Conservation (phyloP, 2,329 filamentous ascomycete genomes). For the Cladophialophora bantiana region DNA sequence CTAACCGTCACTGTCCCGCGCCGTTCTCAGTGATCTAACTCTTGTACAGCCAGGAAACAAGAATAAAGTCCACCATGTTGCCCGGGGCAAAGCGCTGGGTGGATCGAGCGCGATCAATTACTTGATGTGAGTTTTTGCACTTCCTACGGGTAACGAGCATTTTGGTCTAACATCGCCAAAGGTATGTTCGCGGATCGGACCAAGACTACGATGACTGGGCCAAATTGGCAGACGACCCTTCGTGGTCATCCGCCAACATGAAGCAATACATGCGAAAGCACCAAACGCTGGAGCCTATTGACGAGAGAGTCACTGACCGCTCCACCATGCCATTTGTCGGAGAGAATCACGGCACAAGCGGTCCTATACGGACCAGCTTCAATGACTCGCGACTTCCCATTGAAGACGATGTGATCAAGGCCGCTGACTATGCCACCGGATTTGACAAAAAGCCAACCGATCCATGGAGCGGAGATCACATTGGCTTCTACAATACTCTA, state of each 20-base stretch:
- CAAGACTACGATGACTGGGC: slow-evolving; percentile 47
- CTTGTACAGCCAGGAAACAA: slow-evolving; percentile 25
- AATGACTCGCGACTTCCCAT: slow-evolving; percentile 36
- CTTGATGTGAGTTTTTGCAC: slow-evolving; percentile 38
- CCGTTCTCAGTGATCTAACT: slow-evolving; percentile 16
- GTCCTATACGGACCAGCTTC: slow-evolving; percentile 47
- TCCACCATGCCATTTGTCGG: slow-evolving; percentile 34
- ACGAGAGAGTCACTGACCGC: slow-evolving; percentile 36
- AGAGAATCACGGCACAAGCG: slow-evolving; percentile 43
- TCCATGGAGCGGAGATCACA: slow-evolving; percentile 39
- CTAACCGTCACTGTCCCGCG: slow-evolving; percentile 25
- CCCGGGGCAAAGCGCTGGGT: slow-evolving; percentile 45
- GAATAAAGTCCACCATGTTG: slow-evolving; percentile 40
- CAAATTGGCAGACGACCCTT: slow-evolving; percentile 42
- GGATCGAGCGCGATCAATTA: slow-evolving; percentile 46
- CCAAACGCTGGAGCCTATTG: slow-evolving; percentile 45
- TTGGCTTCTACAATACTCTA: slow-evolving; percentile 38
- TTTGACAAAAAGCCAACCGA: slow-evolving; percentile 36
- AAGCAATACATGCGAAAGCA: slow-evolving; percentile 43
- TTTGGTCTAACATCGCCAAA: slow-evolving; percentile 4
- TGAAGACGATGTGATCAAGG: slow-evolving; percentile 37
- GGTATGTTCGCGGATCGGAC: slow-evolving; percentile 40
- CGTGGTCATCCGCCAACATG: slow-evolving; percentile 43
- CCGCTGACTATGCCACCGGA: slow-evolving; percentile 33
- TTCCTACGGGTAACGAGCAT: not conserved